phyloP scores from a whole-genome alignment of 441 rosid species.

The Populus hybrid region DNA sequence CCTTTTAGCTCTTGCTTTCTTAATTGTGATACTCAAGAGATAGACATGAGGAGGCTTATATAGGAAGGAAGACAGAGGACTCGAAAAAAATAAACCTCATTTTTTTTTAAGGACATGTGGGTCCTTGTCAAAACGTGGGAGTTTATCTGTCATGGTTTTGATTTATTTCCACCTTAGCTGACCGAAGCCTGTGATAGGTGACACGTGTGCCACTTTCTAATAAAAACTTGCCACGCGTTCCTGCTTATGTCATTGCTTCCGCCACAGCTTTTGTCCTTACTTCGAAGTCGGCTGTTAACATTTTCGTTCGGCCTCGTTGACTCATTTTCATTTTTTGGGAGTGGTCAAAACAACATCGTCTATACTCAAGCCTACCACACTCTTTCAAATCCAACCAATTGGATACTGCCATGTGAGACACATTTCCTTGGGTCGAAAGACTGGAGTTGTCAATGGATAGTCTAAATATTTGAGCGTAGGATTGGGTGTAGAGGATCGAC shows the following conservation, averaged over 20 bases:
- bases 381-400: not conserved
- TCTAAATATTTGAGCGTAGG: not conserved
- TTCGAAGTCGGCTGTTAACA: conserved; percentile 11
- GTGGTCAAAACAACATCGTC: not conserved
- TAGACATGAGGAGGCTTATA: conserved; percentile 21
- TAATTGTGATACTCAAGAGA: not conserved
- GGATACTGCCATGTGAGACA: conserved; percentile 1
- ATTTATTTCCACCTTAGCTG: conserved; percentile 30
- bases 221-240: conserved; percentile 1
- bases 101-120: conserved; percentile 24
- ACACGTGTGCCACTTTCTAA: not conserved
- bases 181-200: conserved; percentile 39
- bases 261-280: conserved; percentile 30
- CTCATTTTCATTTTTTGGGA: not conserved
- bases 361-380: not conserved
- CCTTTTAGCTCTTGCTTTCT: no score
- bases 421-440: conserved; percentile 9
- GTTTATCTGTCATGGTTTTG: conserved; percentile 4
- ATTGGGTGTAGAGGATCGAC: not conserved
- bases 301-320: conserved; percentile 11
- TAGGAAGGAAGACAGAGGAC: conserved; percentile 10
- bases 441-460: not conserved
- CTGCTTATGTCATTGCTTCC: conserved; percentile 58
- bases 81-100: not conserved
- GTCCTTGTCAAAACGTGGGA: conserved; percentile 18